phyloP scores from a whole-genome alignment of 2,329 filamentous ascomycete genomes.

The Fusarium sp. region DNA sequence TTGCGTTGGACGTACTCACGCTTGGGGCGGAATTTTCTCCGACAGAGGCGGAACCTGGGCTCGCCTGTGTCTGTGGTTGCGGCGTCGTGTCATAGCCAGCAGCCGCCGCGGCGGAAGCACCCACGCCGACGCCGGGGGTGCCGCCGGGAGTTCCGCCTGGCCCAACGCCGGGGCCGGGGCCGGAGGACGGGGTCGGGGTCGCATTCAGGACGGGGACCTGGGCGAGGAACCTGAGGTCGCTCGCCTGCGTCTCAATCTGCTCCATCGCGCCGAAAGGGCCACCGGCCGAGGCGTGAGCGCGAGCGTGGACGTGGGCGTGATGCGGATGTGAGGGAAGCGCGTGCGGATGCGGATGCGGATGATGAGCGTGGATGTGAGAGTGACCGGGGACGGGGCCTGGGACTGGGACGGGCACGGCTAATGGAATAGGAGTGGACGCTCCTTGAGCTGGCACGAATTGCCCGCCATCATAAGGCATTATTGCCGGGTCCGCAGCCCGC shows the following conservation, averaged over 20 bases:
- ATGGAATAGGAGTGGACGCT: conserved; percentile 1
- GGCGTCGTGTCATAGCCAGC: conserved; percentile 50
- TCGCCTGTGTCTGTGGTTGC: conserved; percentile 47
- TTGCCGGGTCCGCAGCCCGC: conserved; percentile 23
- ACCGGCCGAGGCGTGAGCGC: conserved; percentile 23
- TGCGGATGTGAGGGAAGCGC: conserved; percentile 5
- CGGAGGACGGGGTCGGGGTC: conserved; percentile 35
- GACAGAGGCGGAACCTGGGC: conserved; percentile 55
- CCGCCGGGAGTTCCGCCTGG: conserved; percentile 30
- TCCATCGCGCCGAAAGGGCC: conserved; percentile 57
- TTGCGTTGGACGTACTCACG: conserved; percentile 41
- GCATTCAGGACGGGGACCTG: conserved; percentile 51
- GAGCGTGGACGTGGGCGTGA: conserved; percentile 8
- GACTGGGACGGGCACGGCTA: conserved; percentile 4
- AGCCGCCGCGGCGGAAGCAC: conserved; percentile 44
- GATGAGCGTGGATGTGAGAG: conserved; percentile 15
- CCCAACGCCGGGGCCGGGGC: conserved; percentile 34
- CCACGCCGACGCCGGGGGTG: conserved; percentile 36
- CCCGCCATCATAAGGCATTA: conserved; percentile 29
- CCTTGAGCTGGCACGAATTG: conserved; percentile 26
- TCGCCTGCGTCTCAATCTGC: conserved; percentile 65
- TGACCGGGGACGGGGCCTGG: conserved; percentile 10
- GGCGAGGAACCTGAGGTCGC: conserved; percentile 64
- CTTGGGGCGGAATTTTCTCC: conserved; percentile 63
- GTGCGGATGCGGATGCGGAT: conserved; percentile 25